phyloP scores from a whole-genome alignment of 441 rosid genomes.

The Isatis lusitanica region DNA sequence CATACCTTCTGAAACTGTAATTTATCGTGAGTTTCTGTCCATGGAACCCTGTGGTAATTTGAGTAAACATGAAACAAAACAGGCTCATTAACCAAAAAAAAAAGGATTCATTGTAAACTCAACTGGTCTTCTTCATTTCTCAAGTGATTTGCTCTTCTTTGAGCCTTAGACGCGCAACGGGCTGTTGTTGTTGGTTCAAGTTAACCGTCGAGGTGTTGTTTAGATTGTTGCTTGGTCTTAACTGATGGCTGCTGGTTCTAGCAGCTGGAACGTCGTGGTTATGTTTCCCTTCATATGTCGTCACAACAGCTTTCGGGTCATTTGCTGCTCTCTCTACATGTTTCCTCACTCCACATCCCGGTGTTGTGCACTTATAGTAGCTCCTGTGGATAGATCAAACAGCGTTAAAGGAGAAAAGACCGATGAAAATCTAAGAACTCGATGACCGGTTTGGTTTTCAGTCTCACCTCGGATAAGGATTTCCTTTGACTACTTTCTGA shows the following conservation, averaged over 20 bases:
- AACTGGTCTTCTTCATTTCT: not conserved
- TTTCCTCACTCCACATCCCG: slow-evolving; percentile 78
- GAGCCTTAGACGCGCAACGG: slow-evolving; percentile 48
- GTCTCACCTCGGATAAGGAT: slow-evolving; percentile 71
- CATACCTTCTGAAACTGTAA: not conserved
- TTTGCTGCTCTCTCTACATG: slow-evolving; percentile 82
- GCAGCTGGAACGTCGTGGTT: slow-evolving; percentile 75
- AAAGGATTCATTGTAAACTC: not conserved
- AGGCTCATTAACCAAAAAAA: not conserved
- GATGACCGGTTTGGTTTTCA: not conserved
- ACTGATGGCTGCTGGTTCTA: slow-evolving; percentile 65
- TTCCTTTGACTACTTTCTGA: slow-evolving; percentile 86
- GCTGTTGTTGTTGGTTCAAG: slow-evolving; percentile 46
- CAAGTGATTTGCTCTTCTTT: slow-evolving; percentile 51
- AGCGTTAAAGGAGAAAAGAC: not conserved
- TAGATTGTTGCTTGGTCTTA: slow-evolving; percentile 35
- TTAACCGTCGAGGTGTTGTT: slow-evolving; percentile 35
- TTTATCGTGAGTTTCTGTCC: not conserved
- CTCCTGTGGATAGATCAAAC: slow-evolving; percentile 51
- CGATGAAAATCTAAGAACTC: not conserved
- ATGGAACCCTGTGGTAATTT: not conserved
- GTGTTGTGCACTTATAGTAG: slow-evolving; percentile 87
- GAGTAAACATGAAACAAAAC: not conserved
- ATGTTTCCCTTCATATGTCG: slow-evolving; percentile 88
- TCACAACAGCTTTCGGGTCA: slow-evolving; percentile 74